Conservation (phyloP, 805 yeast genomes). For the Zygosaccharomyces rouxii region DNA sequence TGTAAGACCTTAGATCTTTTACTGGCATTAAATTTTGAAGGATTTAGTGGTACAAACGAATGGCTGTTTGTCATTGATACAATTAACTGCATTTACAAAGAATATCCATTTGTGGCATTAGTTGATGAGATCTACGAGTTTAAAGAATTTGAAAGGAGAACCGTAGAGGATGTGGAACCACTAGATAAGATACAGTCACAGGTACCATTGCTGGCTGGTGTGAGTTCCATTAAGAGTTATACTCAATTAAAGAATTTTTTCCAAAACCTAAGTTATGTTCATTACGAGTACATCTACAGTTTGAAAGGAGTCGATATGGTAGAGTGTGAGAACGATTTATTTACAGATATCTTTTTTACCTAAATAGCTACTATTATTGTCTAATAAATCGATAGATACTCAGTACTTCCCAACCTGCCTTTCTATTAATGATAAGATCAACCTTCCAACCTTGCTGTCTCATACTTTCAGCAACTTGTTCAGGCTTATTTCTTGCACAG, state of each 20-base stretch:
- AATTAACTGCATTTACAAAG: conserved; percentile 51
- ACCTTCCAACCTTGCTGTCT: conserved; percentile 48
- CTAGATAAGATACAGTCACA: conserved; percentile 18
- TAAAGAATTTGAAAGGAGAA: conserved; percentile 37
- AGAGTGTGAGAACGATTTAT: conserved; percentile 52
- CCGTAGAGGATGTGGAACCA: conserved; percentile 23
- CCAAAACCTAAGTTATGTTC: conserved; percentile 28
- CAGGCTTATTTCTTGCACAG: conserved; percentile 87
- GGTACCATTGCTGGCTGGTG: conserved; percentile 31
- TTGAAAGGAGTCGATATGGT: conserved; percentile 41
- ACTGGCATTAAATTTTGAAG: conserved; percentile 65
- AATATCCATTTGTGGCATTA: conserved; percentile 33
- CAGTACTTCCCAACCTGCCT: conserved; percentile 95
- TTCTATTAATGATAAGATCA: conserved; percentile 53
- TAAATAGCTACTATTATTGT: not conserved
- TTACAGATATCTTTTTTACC: conserved; percentile 48
- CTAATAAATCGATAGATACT: conserved; percentile 60
- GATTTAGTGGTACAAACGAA: conserved; percentile 62
- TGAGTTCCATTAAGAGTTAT: conserved; percentile 21
- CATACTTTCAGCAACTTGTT: conserved; percentile 50
- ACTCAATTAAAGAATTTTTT: conserved; percentile 29
- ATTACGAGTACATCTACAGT: conserved; percentile 48
- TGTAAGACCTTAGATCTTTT: conserved; percentile 78
- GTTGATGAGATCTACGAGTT: conserved; percentile 45
- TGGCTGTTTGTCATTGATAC: conserved; percentile 83